Evolutionary conservation across 176 grass and related monocot species (phyloP), one percentile per base, ranked within the genome.

Genomic region (Cenchrus americanus): DNA sequence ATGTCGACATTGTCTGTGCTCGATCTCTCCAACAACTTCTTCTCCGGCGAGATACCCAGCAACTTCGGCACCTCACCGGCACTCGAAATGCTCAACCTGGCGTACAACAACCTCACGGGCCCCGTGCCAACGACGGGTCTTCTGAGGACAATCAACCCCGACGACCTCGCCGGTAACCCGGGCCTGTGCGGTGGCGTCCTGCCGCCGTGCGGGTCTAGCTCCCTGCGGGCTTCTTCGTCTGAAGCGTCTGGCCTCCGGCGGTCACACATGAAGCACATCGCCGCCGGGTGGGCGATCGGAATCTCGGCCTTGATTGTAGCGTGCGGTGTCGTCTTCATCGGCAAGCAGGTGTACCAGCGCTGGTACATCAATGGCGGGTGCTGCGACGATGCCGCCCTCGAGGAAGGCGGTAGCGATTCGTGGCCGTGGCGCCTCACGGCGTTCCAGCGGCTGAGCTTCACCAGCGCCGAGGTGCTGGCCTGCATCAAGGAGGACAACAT

Each of bases 401-500:
- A 83, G 44, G 93, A 92, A 66, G 79, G 62, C 15, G 85, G 76
- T 14, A 90, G 74, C 46, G 80, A 86, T 0, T 78, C 91, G n/a
- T 98, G 93, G 96, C 96, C 96, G 3, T 98, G 96, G 96, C 91
- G 91, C 58, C 58, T 98, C 18, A 98, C 91, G 6, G 91, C 87
- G 8, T 98, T 98, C 86, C 96, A 98, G 81, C 78, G 96, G 82
- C 54, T 98, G 62, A 96, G 76, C 34, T 98, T 98, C 86, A 94
- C 96, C 9, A 95, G 93, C 86, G 80, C 82, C 62, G 96, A 95
- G 82, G 93, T 98, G 78, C 80, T 98, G 3, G 87, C 93, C 2
- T 98, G 93, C 82, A 80, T 98, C 83, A 98, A 98, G 77, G 96
- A 98, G 78, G 87, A 73, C 37, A 98, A 98, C 90, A 84, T 96